A percentile compares a stretch with the other conserved stretches of the same genome.
These are phyloP conservation scores for Xylaria bambusicola DNA, from an alignment of 495 filamentous ascomycete species.

Conservation along the genomic window DNA sequence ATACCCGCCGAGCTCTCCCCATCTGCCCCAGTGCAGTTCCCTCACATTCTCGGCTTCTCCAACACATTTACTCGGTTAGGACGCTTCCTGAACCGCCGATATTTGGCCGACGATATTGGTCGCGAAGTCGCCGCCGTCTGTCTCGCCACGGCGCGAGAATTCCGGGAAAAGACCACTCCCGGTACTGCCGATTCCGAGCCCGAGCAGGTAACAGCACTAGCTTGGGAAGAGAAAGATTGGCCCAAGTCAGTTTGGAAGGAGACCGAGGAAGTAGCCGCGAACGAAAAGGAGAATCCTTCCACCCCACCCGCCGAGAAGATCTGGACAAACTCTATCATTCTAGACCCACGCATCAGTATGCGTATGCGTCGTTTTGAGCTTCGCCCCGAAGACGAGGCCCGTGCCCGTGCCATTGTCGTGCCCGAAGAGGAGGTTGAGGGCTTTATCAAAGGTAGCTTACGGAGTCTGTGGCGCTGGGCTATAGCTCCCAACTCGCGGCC, in stretches of 20 bases:
- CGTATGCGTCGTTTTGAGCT: slow-evolving; percentile 82
- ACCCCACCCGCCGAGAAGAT: slow-evolving; percentile 55
- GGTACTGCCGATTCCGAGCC: slow-evolving; percentile 33
- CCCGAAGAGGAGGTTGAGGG: slow-evolving; percentile 69
- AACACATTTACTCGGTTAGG: slow-evolving; percentile 85
- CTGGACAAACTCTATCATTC: slow-evolving; percentile 74
- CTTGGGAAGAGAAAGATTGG: slow-evolving; percentile 84
- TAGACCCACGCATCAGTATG: slow-evolving; percentile 74
- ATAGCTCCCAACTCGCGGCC: slow-evolving; percentile 30
- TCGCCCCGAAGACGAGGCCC: slow-evolving; percentile 64
- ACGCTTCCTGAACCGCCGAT: slow-evolving; percentile 84
- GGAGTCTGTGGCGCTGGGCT: slow-evolving; percentile 48
- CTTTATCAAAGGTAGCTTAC: slow-evolving; percentile 54
- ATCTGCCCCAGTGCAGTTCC: slow-evolving; percentile 71
- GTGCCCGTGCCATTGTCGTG: slow-evolving; percentile 61
- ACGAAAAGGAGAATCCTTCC: slow-evolving; percentile 20
- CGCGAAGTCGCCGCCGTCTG: slow-evolving; percentile 86
- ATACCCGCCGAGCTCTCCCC: slow-evolving; percentile 65
- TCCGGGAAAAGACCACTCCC: slow-evolving; percentile 29
- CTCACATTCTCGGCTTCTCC: slow-evolving; percentile 90
- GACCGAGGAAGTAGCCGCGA: slow-evolving; percentile 62
- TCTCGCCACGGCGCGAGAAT: slow-evolving; percentile 61
- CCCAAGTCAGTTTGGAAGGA: slow-evolving; percentile 74
- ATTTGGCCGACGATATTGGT: slow-evolving; percentile 83
- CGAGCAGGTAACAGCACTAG: slow-evolving; percentile 73